These are phyloP conservation scores for Stephanodiscus minutulus DNA, from an alignment of 108 stramenopile genomes.

Conservation along the genomic window DNA sequence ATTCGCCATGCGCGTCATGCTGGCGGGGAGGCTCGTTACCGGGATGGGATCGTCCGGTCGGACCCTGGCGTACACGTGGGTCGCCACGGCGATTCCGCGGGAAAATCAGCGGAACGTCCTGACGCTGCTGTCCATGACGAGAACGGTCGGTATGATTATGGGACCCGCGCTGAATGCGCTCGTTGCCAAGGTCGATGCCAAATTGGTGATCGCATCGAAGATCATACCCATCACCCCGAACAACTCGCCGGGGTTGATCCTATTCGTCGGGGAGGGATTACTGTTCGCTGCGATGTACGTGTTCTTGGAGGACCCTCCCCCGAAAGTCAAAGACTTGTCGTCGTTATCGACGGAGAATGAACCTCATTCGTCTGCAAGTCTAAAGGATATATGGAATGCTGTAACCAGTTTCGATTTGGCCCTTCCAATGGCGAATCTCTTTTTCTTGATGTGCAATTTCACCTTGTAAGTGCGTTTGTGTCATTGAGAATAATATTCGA, in stretches of 20 bases:
- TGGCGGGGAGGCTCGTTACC: slow-evolving; percentile 21
- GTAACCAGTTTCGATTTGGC: slow-evolving; percentile 45
- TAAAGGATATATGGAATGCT: slow-evolving; percentile 27
- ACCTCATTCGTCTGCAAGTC: background rate
- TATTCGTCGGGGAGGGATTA: slow-evolving; percentile 1
- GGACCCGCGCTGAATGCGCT: slow-evolving; percentile 29
- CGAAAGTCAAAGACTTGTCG: background rate
- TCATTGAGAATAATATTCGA: background rate
- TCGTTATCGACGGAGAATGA: background rate
- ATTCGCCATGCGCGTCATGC: slow-evolving; percentile 4
- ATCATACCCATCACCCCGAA: slow-evolving; percentile 11
- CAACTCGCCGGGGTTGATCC: slow-evolving; percentile 19
- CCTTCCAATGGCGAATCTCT: slow-evolving; percentile 4
- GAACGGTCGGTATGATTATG: slow-evolving; percentile 21
- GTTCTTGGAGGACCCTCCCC: slow-evolving; percentile 20
- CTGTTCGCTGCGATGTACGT: background rate
- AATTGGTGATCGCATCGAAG: background rate
- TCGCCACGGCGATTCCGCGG: slow-evolving; percentile 21
- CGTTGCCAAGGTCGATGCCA: slow-evolving; percentile 8
- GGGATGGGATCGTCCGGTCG: slow-evolving; percentile 25
- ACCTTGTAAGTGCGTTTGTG: slow-evolving; percentile 14
- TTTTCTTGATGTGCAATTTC: slow-evolving; percentile 22
- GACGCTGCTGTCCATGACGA: slow-evolving; percentile 25
- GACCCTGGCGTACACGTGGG: slow-evolving; percentile 25
- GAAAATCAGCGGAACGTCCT: slow-evolving; percentile 19